These are phyloP conservation scores for Microdochium trichocladiopsis DNA, from an alignment of 2,329 filamentous ascomycete genomes.

Conservation along the genomic window DNA sequence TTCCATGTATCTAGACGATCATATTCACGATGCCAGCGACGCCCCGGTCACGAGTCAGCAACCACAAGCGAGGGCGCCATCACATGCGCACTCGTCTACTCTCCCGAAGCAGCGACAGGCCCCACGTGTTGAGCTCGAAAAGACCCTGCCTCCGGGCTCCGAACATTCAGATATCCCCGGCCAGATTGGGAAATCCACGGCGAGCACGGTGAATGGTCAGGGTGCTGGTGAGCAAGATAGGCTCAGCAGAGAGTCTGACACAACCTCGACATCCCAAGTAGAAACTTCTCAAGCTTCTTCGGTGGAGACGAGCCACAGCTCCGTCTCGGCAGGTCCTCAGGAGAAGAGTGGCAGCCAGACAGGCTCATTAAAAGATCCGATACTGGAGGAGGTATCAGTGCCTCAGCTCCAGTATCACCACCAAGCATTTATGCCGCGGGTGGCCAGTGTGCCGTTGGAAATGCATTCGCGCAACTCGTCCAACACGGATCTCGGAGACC, in stretches of 20 bases:
- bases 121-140: background rate
- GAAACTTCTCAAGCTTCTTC: conserved; percentile 45
- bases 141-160: conserved; percentile 3
- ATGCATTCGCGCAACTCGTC: conserved; percentile 36
- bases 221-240: conserved; percentile 25
- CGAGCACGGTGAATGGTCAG: conserved; percentile 9
- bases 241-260: conserved; percentile 46
- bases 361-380: conserved; percentile 41
- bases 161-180: conserved; percentile 5
- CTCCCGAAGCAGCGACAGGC: background rate
- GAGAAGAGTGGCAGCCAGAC: conserved; percentile 39
- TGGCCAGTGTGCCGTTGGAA: conserved; percentile 34
- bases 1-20: background rate
- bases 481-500: conserved; percentile 44
- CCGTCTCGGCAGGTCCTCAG: conserved; percentile 39
- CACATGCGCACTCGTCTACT: background rate
- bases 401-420: conserved; percentile 58
- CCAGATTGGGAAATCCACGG: conserved; percentile 7
- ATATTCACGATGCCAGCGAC: background rate
- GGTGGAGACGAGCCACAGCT: conserved; percentile 48
- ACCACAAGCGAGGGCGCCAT: background rate
- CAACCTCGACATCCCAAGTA: conserved; percentile 41
- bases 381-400: conserved; percentile 34
- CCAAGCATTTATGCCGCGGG: conserved; percentile 33
- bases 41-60: background rate